These are phyloP conservation scores for Penicillium sp. DNA, from an alignment of 2,329 filamentous ascomycete genomes.

Conservation along the genomic window DNA sequence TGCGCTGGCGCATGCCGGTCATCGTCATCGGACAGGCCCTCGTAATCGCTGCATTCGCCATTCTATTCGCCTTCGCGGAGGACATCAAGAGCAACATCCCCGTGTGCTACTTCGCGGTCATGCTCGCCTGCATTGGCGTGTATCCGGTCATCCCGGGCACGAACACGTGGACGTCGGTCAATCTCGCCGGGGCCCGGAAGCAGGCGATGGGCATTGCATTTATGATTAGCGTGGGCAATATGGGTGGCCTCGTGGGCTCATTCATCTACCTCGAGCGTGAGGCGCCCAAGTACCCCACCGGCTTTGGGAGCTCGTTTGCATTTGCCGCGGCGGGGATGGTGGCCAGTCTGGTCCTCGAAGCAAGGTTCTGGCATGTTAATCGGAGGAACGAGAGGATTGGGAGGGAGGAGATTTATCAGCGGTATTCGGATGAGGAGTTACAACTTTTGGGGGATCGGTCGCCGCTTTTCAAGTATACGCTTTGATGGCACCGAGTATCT, in stretches of 20 bases:
- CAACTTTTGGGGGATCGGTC: background rate
- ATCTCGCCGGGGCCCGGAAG: constrained; percentile 44
- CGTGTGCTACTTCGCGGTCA: constrained; percentile 41
- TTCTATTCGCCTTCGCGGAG: constrained; percentile 28
- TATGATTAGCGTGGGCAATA: constrained; percentile 35
- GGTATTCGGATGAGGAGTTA: constrained; percentile 4
- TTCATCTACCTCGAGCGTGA: constrained; percentile 40
- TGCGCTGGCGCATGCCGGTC: constrained; percentile 47
- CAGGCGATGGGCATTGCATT: constrained; percentile 49
- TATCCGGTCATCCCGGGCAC: constrained; percentile 50
- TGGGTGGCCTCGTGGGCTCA: constrained; percentile 43
- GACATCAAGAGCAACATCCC: constrained; percentile 48
- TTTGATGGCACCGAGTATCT: background rate
- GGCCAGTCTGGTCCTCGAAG: background rate
- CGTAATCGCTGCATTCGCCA: background rate
- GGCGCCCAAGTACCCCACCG: constrained; percentile 39
- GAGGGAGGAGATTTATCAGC: background rate
- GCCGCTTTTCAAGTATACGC: constrained; percentile 7
- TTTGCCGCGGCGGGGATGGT: constrained; percentile 32
- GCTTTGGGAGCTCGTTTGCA: constrained; percentile 39
- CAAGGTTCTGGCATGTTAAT: background rate
- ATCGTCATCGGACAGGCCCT: constrained; percentile 35
- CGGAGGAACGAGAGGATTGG: background rate
- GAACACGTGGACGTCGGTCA: constrained; percentile 51
- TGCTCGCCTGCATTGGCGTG: constrained; percentile 50